Base-by-base conservation (phyloP, 1,284 basidiomycete species). In the Kwoniella shivajii region DNA sequence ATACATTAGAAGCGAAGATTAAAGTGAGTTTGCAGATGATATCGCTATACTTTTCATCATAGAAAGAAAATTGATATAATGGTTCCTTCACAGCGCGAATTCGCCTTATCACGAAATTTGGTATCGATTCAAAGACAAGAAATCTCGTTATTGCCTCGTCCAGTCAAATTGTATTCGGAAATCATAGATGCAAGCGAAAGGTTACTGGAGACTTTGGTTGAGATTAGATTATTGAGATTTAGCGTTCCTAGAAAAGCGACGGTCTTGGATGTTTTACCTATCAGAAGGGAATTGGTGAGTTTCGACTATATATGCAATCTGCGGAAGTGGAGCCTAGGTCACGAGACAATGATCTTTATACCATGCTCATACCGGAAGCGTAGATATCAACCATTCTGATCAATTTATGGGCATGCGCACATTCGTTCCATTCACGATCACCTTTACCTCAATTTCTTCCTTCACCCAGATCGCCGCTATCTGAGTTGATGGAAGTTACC, bases 381-480 rank as follows among this genome's bases (percentile, higher is more conserved):
- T 51, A 73, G 72, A 64, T 73, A 2, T 77, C 76, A 0, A 65
- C 79, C 1, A 66, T 81, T n/a, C 65, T 80, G 16, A 65, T 81
- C 42, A 77, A 73, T 30, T 60, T 82, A 2, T 82, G 79, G 75
- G 76, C 79, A 0, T 68, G 73, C 20, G 73, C 71, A 0, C 80
- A 81, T 52, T 74, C 79, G 0, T 74, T 81, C 60, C 68, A 75
- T 20, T 80, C 79, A 0, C 69, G 76, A 13, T 65, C 70, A 16
- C 78, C 80, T 1, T 63, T 82, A 6, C 81, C 81, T 1, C 81
- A 82, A 52, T 80, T 78, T 47, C 64, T 82, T 0, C 80, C 81
- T 4, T 75, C 74, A 0, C 76, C 80, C 0, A 69, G 77, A 2
- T 61, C 74, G 4, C 75, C 80, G 2, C 64, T 79, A 14, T 61